These are phyloP conservation scores for Xerocomellus chrysenteron DNA, from an alignment of 768 basidiomycete genomes.

Conservation along the genomic window DNA sequence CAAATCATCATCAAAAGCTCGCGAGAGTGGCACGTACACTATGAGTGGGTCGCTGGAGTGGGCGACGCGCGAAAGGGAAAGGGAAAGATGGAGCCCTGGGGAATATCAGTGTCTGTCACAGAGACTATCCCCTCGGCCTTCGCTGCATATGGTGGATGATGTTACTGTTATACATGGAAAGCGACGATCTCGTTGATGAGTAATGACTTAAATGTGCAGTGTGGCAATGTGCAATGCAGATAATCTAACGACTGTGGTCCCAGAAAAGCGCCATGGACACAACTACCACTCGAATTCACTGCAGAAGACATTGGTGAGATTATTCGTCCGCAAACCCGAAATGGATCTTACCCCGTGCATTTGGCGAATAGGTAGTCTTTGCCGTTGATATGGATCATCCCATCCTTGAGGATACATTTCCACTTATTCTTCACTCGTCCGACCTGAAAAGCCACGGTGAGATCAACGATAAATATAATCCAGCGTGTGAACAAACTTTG, in stretches of 20 bases:
- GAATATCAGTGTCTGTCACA: background rate
- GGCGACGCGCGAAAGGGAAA: background rate
- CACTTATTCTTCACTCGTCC: constrained; percentile 99
- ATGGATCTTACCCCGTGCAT: constrained; percentile 82
- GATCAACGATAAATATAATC: background rate
- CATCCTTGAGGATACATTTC: constrained; percentile 98
- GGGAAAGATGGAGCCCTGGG: background rate
- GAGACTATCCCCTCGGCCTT: background rate
- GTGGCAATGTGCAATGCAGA: constrained; percentile 23
- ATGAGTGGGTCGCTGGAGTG: too few species aligned
- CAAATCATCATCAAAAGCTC: background rate
- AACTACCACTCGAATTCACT: constrained; percentile 49
- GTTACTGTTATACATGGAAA: constrained; percentile 25
- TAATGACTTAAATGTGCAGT: constrained; percentile 25
- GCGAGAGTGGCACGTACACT: background rate
- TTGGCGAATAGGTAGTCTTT: constrained; percentile 97
- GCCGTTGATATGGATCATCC: constrained; percentile 95
- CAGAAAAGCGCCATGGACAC: background rate
- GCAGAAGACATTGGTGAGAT: constrained; percentile 1
- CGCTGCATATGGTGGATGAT: constrained; percentile 7
- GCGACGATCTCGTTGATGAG: constrained; percentile 18
- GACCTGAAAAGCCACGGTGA: constrained; percentile 52
- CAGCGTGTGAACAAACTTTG: constrained; percentile 57
- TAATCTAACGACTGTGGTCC: constrained; percentile 16
- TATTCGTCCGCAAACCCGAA: background rate